Conservation (phyloP, 164 flowering plant species). For the Dillenia turbinata region DNA sequence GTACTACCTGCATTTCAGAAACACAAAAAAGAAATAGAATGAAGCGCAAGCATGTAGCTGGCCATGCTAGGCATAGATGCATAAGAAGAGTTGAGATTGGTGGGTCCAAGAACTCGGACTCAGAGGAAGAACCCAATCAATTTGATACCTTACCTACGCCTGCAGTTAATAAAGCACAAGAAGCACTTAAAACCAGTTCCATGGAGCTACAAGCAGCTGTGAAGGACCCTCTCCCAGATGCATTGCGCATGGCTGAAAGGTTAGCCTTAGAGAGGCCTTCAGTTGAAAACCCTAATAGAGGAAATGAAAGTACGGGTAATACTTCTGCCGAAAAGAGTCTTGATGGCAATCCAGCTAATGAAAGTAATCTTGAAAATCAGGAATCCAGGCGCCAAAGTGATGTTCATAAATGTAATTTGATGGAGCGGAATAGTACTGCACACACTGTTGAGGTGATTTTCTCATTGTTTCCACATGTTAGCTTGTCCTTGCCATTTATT, state of each 20-base stretch:
- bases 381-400: conserved; percentile 4
- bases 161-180: conserved; percentile 35
- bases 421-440: conserved; percentile 54
- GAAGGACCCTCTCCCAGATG: conserved; percentile 73
- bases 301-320: conserved; percentile 5
- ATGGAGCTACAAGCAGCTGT: conserved; percentile 43
- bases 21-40: background rate
- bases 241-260: conserved; percentile 35
- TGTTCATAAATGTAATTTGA: conserved; percentile 31
- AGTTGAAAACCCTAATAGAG: conserved; percentile 11
- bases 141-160: conserved; percentile 20
- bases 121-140: conserved; percentile 8
- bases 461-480: background rate
- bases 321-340: conserved; percentile 6
- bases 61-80: background rate
- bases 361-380: conserved; percentile 1
- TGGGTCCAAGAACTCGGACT: conserved; percentile 19
- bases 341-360: conserved; percentile 13
- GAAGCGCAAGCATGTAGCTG: conserved; percentile 18
- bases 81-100: conserved; percentile 24
- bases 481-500: background rate
- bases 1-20: conserved; percentile 5
- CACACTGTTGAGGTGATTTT: conserved; percentile 43
- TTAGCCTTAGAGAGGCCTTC: conserved; percentile 9
- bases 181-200: conserved; percentile 45